A percentile compares a stretch with the other conserved stretches of the same genome.
Conservation (phyloP, 768 basidiomycete genomes). For the Pholiota conissans region DNA sequence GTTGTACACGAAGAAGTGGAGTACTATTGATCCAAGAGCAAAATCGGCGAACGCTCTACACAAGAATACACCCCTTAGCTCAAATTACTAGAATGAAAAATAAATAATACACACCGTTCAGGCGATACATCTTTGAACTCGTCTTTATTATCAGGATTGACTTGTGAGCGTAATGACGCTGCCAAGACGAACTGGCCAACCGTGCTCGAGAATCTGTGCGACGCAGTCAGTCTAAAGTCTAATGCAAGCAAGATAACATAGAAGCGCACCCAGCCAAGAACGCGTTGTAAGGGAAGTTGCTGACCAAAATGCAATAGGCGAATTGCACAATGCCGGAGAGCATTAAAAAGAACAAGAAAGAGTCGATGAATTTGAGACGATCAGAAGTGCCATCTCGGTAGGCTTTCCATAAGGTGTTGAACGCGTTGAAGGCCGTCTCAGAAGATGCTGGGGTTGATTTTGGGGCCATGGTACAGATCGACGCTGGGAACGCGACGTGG, state of each 20-base stretch:
- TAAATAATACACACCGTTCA: constrained; percentile 66
- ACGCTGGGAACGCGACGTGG: constrained; percentile 36
- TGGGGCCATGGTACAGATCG: constrained; percentile 31
- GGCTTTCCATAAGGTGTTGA: constrained; percentile 68
- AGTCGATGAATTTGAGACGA: constrained; percentile 91
- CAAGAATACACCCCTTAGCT: constrained; percentile 4
- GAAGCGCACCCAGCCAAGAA: constrained; percentile 87
- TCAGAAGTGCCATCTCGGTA: constrained; percentile 78
- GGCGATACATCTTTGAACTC: constrained; percentile 92
- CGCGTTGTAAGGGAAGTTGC: constrained; percentile 96
- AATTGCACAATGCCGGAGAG: constrained; percentile 90
- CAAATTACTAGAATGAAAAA: neutral
- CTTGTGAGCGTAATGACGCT: constrained; percentile 89
- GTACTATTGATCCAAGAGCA: constrained; percentile 88
- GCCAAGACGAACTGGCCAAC: constrained; percentile 97
- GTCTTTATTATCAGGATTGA: constrained; percentile 79
- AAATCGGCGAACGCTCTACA: constrained; percentile 96
- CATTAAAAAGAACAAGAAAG: constrained; percentile 90
- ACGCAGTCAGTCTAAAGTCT: neutral
- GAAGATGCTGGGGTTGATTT: constrained; percentile 30
- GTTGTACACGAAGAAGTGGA: constrained; percentile 99
- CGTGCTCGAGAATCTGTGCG: constrained; percentile 88
- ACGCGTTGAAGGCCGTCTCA: constrained; percentile 35
- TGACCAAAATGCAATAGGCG: constrained; percentile 86
- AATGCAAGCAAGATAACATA: neutral